phyloP scores from a whole-genome alignment of 805 yeast species.

The Wickerhamiella cacticola region DNA sequence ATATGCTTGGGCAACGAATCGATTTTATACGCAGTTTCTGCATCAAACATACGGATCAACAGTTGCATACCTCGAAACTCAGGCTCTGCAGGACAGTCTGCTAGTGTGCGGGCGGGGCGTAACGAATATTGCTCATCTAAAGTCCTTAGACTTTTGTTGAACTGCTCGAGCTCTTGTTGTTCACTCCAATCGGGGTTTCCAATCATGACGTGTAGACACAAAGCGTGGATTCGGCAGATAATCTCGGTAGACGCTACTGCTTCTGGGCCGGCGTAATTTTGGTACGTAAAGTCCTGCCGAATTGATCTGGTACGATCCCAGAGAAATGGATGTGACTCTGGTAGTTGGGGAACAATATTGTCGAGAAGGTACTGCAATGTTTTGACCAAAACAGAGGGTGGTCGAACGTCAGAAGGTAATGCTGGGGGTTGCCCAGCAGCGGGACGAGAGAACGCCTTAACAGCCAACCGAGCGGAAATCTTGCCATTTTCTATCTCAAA shows the following conservation, averaged over 20 bases:
- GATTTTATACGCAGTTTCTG: constrained; percentile 66
- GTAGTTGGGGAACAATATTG: constrained; percentile 50
- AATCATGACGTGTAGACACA: constrained; percentile 78
- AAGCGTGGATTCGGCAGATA: constrained; percentile 77
- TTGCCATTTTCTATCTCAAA: constrained; percentile 59
- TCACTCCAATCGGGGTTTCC: constrained; percentile 63
- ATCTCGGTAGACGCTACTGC: constrained; percentile 86
- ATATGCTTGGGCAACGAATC: constrained; percentile 54
- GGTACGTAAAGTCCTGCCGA: constrained; percentile 93
- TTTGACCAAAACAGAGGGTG: constrained; percentile 59
- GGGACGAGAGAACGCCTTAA: constrained; percentile 90
- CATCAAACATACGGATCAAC: constrained; percentile 66
- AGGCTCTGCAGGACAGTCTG: constrained; percentile 66
- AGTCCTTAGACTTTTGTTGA: constrained; percentile 82
- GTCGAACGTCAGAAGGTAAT: constrained; percentile 91
- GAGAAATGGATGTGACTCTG: constrained; percentile 76
- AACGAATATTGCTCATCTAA: constrained; percentile 61
- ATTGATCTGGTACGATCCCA: constrained; percentile 98
- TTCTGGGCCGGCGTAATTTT: constrained; percentile 85
- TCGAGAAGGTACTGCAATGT: constrained; percentile 65
- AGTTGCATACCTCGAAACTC: constrained; percentile 86
- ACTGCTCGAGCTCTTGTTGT: constrained; percentile 92
- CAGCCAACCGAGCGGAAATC: constrained; percentile 50
- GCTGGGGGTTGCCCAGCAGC: constrained; percentile 99
- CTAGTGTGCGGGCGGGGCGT: constrained; percentile 61